Evolutionary conservation across 2,329 filamentous ascomycete genomes (phyloP), one percentile per base, ranked within the genome.

Genomic region (Fusarium subglutinans): DNA sequence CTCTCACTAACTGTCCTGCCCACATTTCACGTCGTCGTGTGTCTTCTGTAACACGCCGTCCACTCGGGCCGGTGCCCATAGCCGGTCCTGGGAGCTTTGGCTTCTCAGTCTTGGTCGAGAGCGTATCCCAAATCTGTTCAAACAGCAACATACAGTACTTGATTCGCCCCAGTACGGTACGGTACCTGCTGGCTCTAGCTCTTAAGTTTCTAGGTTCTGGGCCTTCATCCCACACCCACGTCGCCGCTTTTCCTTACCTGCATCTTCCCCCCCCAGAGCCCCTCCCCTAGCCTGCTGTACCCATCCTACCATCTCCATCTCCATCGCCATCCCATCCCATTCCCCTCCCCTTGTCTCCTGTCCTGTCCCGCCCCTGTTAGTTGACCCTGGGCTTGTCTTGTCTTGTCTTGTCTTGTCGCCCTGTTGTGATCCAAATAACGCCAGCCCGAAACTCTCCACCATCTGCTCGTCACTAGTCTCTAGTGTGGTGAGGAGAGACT

Each of bases 341-440:
- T 37, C n/a, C 38, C 38, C 40, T 45, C 28, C 54, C 54, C 40
- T 57, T 40, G 50, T 53, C 50, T 37, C 50, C 33, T 53, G 30
- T 55, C 64, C 64, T 66, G 30, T 50, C 64, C 51, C 48, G 40
- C 69, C 74, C 75, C 75, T 78, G 76, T 63, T 61, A 55, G 73
- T 67, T 66, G 37, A 54, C 69, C 73, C 72, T 70, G 69, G 69
- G 18, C 50, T 53, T 53, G 48, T 51, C 35, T 66, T 58, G 61
- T 74, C 50, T 53, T 53, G 48, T 51, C 35, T 66, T 58, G 61
- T 74, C 35, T 59, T 63, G 61, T 75, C 58, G 70, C 66, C 76
- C 76, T 78, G 76, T 70, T 70, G 75, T 78, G 68, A 78, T 78
- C 74, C 76, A 76, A 76, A 73, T 62, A 77, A 66, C 72, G 74